These are phyloP conservation scores for Mucor piriformis DNA, from an alignment of 371 early-diverging fungal species.

Conservation along the genomic window DNA sequence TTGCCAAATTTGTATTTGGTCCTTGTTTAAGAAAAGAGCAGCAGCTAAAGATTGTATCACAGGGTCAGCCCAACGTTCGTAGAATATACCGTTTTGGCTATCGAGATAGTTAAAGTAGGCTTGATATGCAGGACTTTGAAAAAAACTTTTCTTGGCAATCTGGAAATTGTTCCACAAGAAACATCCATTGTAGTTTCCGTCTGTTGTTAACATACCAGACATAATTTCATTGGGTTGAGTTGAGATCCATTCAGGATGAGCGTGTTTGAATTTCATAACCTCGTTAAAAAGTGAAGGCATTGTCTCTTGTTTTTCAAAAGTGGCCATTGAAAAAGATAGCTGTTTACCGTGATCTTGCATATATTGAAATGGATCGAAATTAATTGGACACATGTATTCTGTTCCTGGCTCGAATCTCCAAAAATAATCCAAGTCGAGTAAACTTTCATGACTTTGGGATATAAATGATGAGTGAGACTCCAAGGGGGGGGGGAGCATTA, in stretches of 20 bases:
- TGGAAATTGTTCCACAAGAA: slow-evolving; percentile 89
- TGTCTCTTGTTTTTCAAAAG: slow-evolving; percentile 70
- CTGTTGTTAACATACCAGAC: slow-evolving; percentile 24
- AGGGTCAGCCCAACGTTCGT: slow-evolving; percentile 69
- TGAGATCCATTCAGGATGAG: slow-evolving; percentile 43
- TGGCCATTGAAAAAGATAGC: slow-evolving; percentile 72
- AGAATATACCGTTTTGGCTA: slow-evolving; percentile 82
- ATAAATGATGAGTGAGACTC: too few relatives aligned
- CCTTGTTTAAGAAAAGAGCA: slow-evolving; percentile 76
- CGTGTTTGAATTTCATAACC: slow-evolving; percentile 50
- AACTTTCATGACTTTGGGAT: background rate
- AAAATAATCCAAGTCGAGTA: slow-evolving; percentile 63
- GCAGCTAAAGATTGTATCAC: slow-evolving; percentile 91
- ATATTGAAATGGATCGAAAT: slow-evolving; percentile 83
- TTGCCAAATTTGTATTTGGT: slow-evolving; percentile 89
- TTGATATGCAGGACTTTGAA: slow-evolving; percentile 61
- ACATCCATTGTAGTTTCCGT: slow-evolving; percentile 64
- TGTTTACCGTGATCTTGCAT: slow-evolving; percentile 70
- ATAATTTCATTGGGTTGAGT: slow-evolving; percentile 22
- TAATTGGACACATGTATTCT: slow-evolving; percentile 78
- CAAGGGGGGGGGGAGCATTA: background rate
- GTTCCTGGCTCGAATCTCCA: slow-evolving; percentile 91
- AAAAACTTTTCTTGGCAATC: slow-evolving; percentile 39
- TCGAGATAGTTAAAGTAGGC: slow-evolving; percentile 85
- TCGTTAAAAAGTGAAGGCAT: slow-evolving; percentile 76